These are phyloP conservation scores for Orobanche coerulescens DNA, from an alignment of 257 asterid species.

Conservation along the genomic window DNA sequence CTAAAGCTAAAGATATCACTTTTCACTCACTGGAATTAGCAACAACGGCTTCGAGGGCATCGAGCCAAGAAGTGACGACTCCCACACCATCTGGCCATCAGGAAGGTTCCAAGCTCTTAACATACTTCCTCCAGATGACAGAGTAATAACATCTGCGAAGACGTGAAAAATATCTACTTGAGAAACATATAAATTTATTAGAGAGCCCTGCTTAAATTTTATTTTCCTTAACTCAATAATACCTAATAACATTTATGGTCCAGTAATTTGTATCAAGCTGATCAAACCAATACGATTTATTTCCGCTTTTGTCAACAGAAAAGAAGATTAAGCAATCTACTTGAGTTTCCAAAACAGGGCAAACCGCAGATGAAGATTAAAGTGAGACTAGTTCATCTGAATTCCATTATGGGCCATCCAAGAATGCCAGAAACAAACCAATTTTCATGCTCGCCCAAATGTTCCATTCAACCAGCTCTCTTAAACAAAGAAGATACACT, in stretches of 20 bases:
- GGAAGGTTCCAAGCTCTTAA: slow-evolving; percentile 99
- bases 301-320: neutral
- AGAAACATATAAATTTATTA: slow-evolving; percentile 1
- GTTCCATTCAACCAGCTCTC: neutral
- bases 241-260: neutral
- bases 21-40: slow-evolving; percentile 66
- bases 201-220: neutral
- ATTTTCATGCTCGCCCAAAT: neutral
- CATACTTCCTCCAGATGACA: slow-evolving; percentile 76
- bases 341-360: neutral
- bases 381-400: neutral
- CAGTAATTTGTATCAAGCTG: neutral
- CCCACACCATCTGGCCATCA: slow-evolving; percentile 99
- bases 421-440: slow-evolving; percentile 13
- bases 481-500: neutral
- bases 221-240: neutral
- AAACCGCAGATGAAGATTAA: neutral
- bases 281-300: slow-evolving; percentile 6
- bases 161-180: slow-evolving; percentile 1
- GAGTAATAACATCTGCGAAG: slow-evolving; percentile 71
- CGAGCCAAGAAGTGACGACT: slow-evolving; percentile 59
- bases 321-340: slow-evolving; percentile 9
- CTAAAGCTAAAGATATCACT: neutral
- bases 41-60: slow-evolving; percentile 51
- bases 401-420: neutral